These are phyloP conservation scores for Colletotrichum zoysiae DNA, from an alignment of 2,329 filamentous ascomycete species.

Conservation along the genomic window DNA sequence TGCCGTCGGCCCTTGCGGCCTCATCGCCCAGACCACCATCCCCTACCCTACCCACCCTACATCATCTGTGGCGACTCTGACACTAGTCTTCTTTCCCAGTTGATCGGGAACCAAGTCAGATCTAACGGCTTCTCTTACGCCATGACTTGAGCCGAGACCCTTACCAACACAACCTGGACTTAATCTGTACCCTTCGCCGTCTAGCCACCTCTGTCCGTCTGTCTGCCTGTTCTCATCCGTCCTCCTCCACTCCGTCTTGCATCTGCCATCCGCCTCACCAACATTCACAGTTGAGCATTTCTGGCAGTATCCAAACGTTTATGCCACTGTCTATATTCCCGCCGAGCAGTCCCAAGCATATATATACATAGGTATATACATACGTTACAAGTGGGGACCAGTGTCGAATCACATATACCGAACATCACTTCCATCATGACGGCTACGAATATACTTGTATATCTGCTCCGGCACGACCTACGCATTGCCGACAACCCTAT, in stretches of 20 bases:
- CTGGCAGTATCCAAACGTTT: not conserved
- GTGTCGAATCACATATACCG: not conserved
- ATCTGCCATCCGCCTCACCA: not conserved
- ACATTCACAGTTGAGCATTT: not conserved
- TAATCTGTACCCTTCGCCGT: conserved; percentile 11
- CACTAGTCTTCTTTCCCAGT: conserved; percentile 24
- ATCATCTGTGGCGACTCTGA: conserved; percentile 19
- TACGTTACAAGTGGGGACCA: not conserved
- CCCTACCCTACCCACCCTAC: not conserved
- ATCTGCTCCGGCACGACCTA: conserved; percentile 79
- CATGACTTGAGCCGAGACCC: conserved; percentile 33
- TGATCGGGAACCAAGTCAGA: conserved; percentile 29
- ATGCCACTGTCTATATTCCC: not conserved
- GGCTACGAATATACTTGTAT: conserved; percentile 70
- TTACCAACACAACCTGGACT: conserved; percentile 11
- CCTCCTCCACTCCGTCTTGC: not conserved
- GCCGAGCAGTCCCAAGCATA: not conserved
- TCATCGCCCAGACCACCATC: conserved; percentile 31
- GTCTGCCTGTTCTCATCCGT: too few relatives aligned
- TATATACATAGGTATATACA: too few relatives aligned
- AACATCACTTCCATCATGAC: conserved; percentile 46
- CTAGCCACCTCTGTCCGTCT: too few relatives aligned
- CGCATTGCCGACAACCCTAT: conserved; percentile 82
- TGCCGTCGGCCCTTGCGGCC: conserved; percentile 24
- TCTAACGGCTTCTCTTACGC: conserved; percentile 41